Evolutionary conservation across 306 rosid genomes (phyloP).

Genomic region (Lotus japonicus): DNA sequence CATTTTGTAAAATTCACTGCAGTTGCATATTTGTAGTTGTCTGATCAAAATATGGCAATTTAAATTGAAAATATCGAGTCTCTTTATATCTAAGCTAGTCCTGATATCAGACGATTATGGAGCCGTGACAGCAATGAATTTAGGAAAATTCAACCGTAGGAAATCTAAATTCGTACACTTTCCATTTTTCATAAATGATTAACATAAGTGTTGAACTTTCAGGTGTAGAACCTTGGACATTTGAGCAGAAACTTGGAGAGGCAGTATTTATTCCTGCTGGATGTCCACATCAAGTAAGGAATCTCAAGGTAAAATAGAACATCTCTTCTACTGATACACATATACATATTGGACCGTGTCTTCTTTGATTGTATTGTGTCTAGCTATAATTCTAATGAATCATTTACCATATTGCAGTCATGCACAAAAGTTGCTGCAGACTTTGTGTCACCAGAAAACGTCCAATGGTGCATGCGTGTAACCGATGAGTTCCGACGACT

Average conservation of each 20-base stretch:
- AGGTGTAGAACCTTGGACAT: conserved; percentile 75
- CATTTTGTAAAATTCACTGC: no score
- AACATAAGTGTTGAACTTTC: no score
- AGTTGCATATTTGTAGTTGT: no score
- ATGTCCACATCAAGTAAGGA: conserved; percentile 78
- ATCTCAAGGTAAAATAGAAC: conserved; percentile 49
- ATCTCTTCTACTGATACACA: background rate
- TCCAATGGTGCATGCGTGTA: conserved; percentile 48
- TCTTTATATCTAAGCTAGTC: no score
- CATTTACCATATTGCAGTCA: conserved; percentile 26
- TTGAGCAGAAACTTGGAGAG: conserved; percentile 64
- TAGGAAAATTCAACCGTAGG: no score
- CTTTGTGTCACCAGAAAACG: conserved; percentile 66
- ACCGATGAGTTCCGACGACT: conserved; percentile 53
- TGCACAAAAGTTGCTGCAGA: conserved; percentile 75
- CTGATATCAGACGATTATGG: no score
- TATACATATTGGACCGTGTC: background rate
- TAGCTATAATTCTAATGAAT: background rate
- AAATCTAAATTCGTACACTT: no score
- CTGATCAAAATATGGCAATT: no score
- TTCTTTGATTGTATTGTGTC: background rate
- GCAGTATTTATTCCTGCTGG: conserved; percentile 84
- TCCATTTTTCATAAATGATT: background rate
- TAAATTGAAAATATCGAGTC: no score
- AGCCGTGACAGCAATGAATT: no score